phyloP scores from a whole-genome alignment of 495 filamentous ascomycete species.

The Tuber aestivum region DNA sequence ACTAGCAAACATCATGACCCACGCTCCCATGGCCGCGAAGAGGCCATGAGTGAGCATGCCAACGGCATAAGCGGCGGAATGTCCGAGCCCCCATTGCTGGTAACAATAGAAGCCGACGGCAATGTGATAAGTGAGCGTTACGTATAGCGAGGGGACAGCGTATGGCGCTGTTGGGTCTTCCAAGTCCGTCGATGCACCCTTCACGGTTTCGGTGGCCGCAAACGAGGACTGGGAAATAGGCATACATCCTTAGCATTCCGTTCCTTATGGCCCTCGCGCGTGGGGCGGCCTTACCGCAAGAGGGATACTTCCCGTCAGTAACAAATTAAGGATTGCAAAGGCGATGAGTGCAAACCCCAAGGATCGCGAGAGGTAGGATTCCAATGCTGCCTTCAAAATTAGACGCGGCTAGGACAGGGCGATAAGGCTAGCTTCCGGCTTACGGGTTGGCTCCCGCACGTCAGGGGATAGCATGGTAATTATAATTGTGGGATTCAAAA shows the following conservation, averaged over 20 bases:
- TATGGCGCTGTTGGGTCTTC: constrained; percentile 60
- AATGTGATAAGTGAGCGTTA: constrained; percentile 62
- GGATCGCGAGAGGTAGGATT: constrained; percentile 66
- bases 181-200: constrained; percentile 41
- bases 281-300: constrained; percentile 47
- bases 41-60: constrained; percentile 50
- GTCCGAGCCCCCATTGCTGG: constrained; percentile 53
- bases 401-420: constrained; percentile 5
- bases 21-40: constrained; percentile 60
- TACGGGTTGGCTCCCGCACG: constrained; percentile 53
- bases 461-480: constrained; percentile 57
- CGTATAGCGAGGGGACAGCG: constrained; percentile 59
- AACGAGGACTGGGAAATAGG: constrained; percentile 30
- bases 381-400: constrained; percentile 50
- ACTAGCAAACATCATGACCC: constrained; percentile 69
- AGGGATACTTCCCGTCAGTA: constrained; percentile 72
- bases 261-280: constrained; percentile 2
- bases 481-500: constrained; percentile 61
- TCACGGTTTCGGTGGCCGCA: constrained; percentile 42
- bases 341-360: constrained; percentile 62
- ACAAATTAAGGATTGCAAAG: constrained; percentile 58
- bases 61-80: constrained; percentile 53
- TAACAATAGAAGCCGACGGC: constrained; percentile 63
- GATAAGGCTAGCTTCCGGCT: constrained; percentile 32
- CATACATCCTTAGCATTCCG: constrained; percentile 4